A percentile compares a stretch with the other conserved stretches of the same genome.
These are phyloP conservation scores for Hemisphaericaspora lyxosophila DNA, from an alignment of 1,139 yeast genomes.

Conservation along the genomic window DNA sequence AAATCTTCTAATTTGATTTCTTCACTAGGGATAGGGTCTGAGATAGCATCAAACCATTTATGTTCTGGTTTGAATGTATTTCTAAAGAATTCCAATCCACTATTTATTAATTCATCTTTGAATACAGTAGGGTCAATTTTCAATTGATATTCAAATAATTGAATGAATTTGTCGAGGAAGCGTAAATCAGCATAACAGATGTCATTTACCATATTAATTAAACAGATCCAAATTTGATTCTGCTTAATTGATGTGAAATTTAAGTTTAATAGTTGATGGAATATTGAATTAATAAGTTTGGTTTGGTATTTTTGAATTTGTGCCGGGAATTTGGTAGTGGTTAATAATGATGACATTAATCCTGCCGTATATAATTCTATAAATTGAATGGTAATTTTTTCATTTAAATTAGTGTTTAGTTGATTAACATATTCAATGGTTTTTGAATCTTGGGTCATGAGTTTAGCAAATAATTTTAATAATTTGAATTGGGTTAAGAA, in stretches of 20 bases:
- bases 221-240: conserved; percentile 26
- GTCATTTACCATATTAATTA: conserved; percentile 32
- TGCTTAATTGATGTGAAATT: conserved; percentile 4
- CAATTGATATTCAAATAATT: conserved; percentile 21
- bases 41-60: conserved; percentile 8
- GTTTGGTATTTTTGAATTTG: conserved; percentile 2
- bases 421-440: conserved; percentile 16
- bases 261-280: conserved; percentile 8
- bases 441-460: conserved; percentile 20
- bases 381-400: conserved; percentile 17
- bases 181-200: conserved; percentile 30
- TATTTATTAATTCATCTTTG: conserved; percentile 21
- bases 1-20: conserved; percentile 15
- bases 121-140: conserved; percentile 11
- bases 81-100: conserved; percentile 26
- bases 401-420: conserved; percentile 11
- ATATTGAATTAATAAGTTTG: conserved; percentile 4
- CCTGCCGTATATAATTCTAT: conserved; percentile 20
- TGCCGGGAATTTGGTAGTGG: conserved; percentile 8
- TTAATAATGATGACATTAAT: conserved; percentile 16
- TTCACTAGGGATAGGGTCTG: background rate
- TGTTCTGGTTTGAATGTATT: conserved; percentile 21
- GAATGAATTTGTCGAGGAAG: conserved; percentile 19
- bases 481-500: conserved; percentile 8
- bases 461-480: conserved; percentile 8